phyloP scores from a whole-genome alignment of 1,139 yeast genomes.

The Lodderomyces margitis region DNA sequence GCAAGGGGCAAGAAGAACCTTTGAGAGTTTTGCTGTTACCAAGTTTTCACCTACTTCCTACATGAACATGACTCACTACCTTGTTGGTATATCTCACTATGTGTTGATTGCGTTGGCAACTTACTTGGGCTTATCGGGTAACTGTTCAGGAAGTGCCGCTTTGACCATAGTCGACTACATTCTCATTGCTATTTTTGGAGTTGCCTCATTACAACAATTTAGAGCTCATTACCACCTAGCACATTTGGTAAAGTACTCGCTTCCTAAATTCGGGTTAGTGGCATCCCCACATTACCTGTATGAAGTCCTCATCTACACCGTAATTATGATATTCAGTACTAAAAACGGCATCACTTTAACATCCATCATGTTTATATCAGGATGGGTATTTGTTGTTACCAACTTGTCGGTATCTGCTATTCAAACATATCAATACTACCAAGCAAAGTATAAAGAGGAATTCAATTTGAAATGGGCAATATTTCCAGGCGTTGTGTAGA shows the following conservation, averaged over 20 bases:
- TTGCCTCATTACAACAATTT: conserved; percentile 56
- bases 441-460: conserved; percentile 21
- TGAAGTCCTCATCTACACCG: conserved; percentile 63
- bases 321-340: conserved; percentile 25
- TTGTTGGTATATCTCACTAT: conserved; percentile 73
- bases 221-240: conserved; percentile 61
- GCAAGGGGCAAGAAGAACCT: conserved; percentile 65
- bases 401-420: conserved; percentile 64
- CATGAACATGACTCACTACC: conserved; percentile 75
- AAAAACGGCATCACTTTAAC: conserved; percentile 13
- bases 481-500: conserved; percentile 21
- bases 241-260: conserved; percentile 58
- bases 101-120: conserved; percentile 26
- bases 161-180: conserved; percentile 17
- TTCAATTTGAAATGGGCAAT: conserved; percentile 21
- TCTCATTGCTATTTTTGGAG: conserved; percentile 29
- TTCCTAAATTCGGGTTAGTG: conserved; percentile 50
- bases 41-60: conserved; percentile 48
- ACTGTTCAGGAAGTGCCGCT: conserved; percentile 11
- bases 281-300: conserved; percentile 83
- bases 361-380: conserved; percentile 20
- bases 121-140: conserved; percentile 17
- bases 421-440: conserved; percentile 57
- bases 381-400: conserved; percentile 56
- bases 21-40: conserved; percentile 57